A percentile compares a stretch with the other conserved stretches of the same genome.
phyloP scores from a whole-genome alignment of 2,329 filamentous ascomycete species.

The Nemania sp. region DNA sequence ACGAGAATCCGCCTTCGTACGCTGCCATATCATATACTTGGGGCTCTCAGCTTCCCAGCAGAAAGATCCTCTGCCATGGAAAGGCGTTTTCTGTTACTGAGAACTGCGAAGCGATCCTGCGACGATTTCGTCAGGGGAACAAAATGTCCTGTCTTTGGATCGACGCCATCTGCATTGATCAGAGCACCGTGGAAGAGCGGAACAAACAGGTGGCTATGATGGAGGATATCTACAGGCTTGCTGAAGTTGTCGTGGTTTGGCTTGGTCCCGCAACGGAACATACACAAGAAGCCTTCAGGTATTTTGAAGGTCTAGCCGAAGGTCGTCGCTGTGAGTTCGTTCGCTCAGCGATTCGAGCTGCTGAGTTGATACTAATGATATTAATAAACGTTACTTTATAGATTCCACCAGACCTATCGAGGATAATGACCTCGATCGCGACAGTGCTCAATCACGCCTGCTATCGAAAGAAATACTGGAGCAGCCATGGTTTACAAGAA shows the following conservation, averaged over 20 bases:
- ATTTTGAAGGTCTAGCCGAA: background rate
- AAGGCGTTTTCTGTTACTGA: too few species aligned
- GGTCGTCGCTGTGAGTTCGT: background rate
- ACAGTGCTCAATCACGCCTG: background rate
- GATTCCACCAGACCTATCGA: too few species aligned
- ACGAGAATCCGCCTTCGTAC: too few species aligned
- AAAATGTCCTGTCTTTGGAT: background rate
- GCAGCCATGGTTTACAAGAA: constrained; percentile 3
- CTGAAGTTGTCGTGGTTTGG: background rate
- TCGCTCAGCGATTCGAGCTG: too few species aligned
- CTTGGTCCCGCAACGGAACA: background rate
- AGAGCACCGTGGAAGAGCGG: background rate
- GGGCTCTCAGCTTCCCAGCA: too few species aligned
- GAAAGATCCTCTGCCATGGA: too few species aligned
- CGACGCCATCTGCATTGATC: background rate
- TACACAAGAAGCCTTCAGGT: background rate
- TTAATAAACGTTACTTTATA: too few species aligned
- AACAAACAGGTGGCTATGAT: background rate
- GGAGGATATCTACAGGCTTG: constrained; percentile 1
- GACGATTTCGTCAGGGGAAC: too few species aligned
- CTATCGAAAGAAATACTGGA: background rate
- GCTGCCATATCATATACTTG: too few species aligned
- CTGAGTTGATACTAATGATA: too few species aligned
- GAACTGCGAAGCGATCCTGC: too few species aligned
- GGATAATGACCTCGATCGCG: background rate